Evolutionary conservation across 768 basidiomycete species (phyloP), one percentile per base, ranked within the genome.

Genomic region (Boletus edulis): DNA sequence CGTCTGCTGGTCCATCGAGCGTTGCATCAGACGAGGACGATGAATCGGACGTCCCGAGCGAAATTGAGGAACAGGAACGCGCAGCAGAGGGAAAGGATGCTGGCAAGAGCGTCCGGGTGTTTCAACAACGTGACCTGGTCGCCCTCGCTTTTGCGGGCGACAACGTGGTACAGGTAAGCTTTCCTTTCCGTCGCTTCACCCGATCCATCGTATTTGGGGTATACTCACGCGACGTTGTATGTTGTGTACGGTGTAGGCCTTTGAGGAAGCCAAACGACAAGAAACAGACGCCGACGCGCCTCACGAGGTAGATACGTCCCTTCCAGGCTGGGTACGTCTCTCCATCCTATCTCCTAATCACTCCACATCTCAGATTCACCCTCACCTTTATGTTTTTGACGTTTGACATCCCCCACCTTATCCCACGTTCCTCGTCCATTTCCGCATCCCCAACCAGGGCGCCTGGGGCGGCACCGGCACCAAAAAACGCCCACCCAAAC

Each of bases 91-190:
- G 65, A 70, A 41, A 85, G 79, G 65, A 75, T 67, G 52, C 76
- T 64, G 60, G 62, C 40, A 69, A 66, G 46, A 75, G 75, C 22
- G 67, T 82, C 0, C 81, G 79, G 49, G 89, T 90, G 1, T 94
- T 98, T 73, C 79, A 90, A 68, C 96, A 98, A 70, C 80, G 91
- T 38, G 94, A 98, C 60, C 77, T 98, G 13, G 94, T 99, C 13
- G 91, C 94, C 1, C 84, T 85, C 51, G 97, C 97, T 0, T 99
- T 99, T 75, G 96, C 95, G 2, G 95, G 94, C 3, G 97, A 99
- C 70, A 92, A 98, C 60, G 96, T 98, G 32, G 85, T 97, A 7
- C 85, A 89, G 73, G 93, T 93, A 63, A 34, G 0, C 20, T 7
- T n/a, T 32, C 32, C 8, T 1, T 14, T 6, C 11, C 13, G 4